phyloP scores from a whole-genome alignment of 2,329 filamentous ascomycete genomes.

The Penicillium brevicompactum region DNA sequence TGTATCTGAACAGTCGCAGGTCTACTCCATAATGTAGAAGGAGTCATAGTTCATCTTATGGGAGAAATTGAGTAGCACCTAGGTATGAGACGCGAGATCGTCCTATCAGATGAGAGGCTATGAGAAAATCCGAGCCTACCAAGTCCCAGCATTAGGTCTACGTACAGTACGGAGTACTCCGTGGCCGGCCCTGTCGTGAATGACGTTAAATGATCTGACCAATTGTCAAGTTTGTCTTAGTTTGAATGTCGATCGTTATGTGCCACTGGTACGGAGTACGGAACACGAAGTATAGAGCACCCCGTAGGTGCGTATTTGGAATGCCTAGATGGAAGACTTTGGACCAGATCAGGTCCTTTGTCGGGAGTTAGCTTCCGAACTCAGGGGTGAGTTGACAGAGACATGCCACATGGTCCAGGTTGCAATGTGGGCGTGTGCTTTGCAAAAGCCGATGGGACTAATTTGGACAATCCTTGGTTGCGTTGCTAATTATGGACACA shows the following conservation, averaged over 20 bases:
- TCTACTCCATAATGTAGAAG: background rate
- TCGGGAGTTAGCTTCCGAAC: background rate
- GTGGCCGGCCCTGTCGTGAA: background rate
- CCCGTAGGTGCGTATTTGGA: too few species aligned
- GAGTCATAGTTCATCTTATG: background rate
- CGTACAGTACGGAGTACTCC: background rate
- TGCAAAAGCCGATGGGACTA: conserved; percentile 1
- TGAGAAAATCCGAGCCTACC: background rate
- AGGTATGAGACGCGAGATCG: background rate
- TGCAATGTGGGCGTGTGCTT: background rate
- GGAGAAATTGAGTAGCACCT: background rate
- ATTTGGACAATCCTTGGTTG: background rate
- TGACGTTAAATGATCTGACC: background rate
- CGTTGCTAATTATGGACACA: background rate
- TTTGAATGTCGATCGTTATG: background rate
- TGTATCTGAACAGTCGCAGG: background rate
- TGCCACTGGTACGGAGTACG: background rate
- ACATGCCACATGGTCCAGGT: background rate
- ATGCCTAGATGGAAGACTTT: too few species aligned
- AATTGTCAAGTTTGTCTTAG: background rate
- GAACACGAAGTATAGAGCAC: too few species aligned
- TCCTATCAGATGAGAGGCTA: background rate
- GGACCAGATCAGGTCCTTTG: background rate
- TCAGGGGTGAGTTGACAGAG: conserved; percentile 1
- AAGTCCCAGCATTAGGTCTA: background rate